Conservation (phyloP, 352 stramenopile genomes). For the Thalassiosira allenii region DNA sequence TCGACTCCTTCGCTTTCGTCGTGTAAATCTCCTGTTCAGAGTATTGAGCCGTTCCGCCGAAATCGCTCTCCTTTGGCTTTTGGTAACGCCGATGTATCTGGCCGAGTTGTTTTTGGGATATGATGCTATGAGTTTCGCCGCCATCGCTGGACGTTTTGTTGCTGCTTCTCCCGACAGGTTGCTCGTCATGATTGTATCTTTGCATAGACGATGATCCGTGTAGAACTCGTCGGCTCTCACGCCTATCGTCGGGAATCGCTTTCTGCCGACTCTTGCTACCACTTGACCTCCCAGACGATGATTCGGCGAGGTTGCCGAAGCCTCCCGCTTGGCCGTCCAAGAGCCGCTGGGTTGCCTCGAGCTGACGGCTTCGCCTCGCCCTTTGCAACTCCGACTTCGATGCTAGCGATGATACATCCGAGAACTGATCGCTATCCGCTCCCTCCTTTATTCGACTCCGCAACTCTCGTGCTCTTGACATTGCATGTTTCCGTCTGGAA, state of each 20-base stretch:
- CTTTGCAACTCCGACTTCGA: conserved; percentile 53
- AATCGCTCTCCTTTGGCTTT: conserved; percentile 2
- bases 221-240: neutral
- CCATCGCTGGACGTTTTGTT: neutral
- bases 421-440: conserved; percentile 5
- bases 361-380: conserved; percentile 45
- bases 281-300: conserved; percentile 6
- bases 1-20: neutral
- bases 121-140: conserved; percentile 33
- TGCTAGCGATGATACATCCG: conserved; percentile 10
- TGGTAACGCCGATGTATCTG: conserved; percentile 40
- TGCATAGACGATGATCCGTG: neutral
- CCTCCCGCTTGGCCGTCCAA: conserved; percentile 38
- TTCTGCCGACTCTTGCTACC: neutral
- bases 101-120: conserved; percentile 54
- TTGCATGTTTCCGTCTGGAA: conserved; percentile 45
- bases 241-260: neutral
- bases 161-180: conserved; percentile 7
- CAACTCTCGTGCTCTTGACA: conserved; percentile 56
- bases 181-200: conserved; percentile 11
- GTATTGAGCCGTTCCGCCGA: too few relatives aligned
- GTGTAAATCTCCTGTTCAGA: neutral
- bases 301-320: neutral
- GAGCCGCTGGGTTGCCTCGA: conserved; percentile 59
- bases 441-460: conserved; percentile 48